These are phyloP conservation scores for Bruguiera hainesii DNA, from an alignment of 441 rosid species.

Conservation along the genomic window DNA sequence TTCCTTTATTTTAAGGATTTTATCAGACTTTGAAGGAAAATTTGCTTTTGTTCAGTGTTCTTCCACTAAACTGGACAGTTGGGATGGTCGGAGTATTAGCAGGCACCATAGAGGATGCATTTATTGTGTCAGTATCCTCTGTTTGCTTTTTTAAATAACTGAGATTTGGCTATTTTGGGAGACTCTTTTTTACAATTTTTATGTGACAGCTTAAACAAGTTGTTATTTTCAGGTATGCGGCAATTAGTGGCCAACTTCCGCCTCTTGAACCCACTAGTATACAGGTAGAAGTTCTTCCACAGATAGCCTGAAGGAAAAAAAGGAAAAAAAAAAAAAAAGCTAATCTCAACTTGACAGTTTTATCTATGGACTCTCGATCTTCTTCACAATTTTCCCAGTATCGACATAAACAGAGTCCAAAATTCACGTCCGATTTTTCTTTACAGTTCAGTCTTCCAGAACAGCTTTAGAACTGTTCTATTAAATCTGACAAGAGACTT, in stretches of 20 bases:
- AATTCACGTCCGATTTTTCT: not conserved
- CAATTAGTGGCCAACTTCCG: slow-evolving; percentile 44
- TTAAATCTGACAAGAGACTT: not conserved
- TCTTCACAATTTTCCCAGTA: too few species aligned
- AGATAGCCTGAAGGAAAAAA: too few species aligned
- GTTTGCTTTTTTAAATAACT: not conserved
- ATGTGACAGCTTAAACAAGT: not conserved
- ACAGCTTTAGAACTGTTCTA: too few species aligned
- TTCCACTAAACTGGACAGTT: slow-evolving; percentile 75
- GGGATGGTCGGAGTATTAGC: slow-evolving; percentile 77
- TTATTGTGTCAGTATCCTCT: slow-evolving; percentile 38
- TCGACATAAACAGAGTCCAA: not conserved
- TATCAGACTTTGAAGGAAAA: not conserved
- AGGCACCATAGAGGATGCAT: slow-evolving; percentile 60
- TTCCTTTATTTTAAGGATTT: not conserved
- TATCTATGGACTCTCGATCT: too few species aligned
- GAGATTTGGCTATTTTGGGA: not conserved
- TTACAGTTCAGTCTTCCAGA: not conserved
- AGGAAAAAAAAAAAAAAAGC: too few species aligned
- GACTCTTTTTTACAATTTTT: not conserved
- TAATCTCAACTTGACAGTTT: too few species aligned
- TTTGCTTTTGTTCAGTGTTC: slow-evolving; percentile 39
- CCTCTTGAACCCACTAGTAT: slow-evolving; percentile 21
- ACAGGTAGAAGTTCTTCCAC: not conserved
- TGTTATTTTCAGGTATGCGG: slow-evolving; percentile 52